Percentiles rank a stretch among this genome's conserved stretches.
phyloP scores from a whole-genome alignment of 495 filamentous ascomycete species.

The Penicillium egyptiacum region DNA sequence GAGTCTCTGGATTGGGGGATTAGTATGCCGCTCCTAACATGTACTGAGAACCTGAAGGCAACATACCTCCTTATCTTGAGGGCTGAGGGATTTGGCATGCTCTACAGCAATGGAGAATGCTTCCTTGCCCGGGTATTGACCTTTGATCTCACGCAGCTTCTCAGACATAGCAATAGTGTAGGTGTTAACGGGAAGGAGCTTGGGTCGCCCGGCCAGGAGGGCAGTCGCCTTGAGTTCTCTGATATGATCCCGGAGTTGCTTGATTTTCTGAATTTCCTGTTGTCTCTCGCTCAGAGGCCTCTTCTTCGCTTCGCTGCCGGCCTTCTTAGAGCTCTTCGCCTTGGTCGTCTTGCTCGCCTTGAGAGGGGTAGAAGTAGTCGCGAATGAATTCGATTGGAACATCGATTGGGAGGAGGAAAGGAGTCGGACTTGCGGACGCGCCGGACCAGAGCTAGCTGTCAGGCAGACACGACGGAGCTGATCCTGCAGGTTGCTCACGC shows the following conservation, averaged over 20 bases:
- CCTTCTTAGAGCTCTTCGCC: conserved; percentile 24
- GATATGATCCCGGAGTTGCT: conserved; percentile 20
- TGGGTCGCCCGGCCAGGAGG: conserved; percentile 36
- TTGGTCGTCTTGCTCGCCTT: conserved; percentile 19
- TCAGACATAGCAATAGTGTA: conserved; percentile 30
- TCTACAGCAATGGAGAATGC: conserved; percentile 20
- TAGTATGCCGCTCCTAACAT: conserved; percentile 13
- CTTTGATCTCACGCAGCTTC: conserved; percentile 16
- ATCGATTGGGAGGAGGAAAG: conserved; percentile 13
- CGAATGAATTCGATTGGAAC: conserved; percentile 24
- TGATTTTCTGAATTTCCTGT: conserved; percentile 26
- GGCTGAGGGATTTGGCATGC: conserved; percentile 21
- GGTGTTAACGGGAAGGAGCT: conserved; percentile 19
- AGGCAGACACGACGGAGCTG: conserved; percentile 33
- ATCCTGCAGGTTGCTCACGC: conserved; percentile 29
- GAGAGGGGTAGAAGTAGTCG: conserved; percentile 28
- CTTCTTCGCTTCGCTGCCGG: conserved; percentile 17
- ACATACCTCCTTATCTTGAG: conserved; percentile 41
- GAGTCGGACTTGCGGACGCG: conserved; percentile 11
- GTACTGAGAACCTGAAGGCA: background rate
- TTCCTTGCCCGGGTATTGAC: conserved; percentile 1
- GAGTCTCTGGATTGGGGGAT: conserved; percentile 39
- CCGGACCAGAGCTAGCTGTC: conserved; percentile 12
- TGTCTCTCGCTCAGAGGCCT: conserved; percentile 31
- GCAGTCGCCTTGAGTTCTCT: conserved; percentile 35